phyloP scores from a whole-genome alignment of 2,329 filamentous ascomycete genomes.

The Diaporthe citriasiana region DNA sequence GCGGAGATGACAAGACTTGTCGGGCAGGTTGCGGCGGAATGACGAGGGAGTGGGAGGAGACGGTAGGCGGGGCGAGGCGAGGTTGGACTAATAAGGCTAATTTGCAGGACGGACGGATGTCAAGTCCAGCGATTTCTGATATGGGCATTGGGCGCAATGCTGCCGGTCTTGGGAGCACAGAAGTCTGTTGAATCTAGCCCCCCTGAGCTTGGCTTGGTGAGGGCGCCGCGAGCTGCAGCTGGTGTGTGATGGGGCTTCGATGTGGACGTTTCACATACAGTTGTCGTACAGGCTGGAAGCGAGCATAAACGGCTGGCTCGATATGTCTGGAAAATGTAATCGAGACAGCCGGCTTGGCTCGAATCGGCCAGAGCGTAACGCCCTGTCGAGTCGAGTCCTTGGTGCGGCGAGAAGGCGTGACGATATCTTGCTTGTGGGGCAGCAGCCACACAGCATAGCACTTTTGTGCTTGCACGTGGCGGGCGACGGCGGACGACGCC shows the following conservation, averaged over 20 bases:
- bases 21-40: not conserved
- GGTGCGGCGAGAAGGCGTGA: not conserved
- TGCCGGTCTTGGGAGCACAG: constrained; percentile 3
- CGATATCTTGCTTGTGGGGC: not conserved
- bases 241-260: not conserved
- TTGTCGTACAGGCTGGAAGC: constrained; percentile 10
- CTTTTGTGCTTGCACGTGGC: constrained; percentile 7
- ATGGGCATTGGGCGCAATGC: not conserved
- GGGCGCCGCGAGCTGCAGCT: constrained; percentile 15
- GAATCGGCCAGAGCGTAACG: not conserved
- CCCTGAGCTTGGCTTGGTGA: not conserved
- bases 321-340: constrained; percentile 14
- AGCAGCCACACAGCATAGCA: not conserved
- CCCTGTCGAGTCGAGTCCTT: not conserved
- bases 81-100: constrained; percentile 22
- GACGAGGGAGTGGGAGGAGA: not conserved
- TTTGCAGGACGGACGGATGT: not conserved
- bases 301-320: constrained; percentile 3
- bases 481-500: not conserved
- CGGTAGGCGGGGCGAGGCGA: not conserved
- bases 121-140: constrained; percentile 1
- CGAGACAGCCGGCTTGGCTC: constrained; percentile 16
- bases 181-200: constrained; percentile 15
- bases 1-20: constrained; percentile 14
- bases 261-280: constrained; percentile 26